These are phyloP conservation scores for Blastobotrys muscicola DNA, from an alignment of 805 yeast genomes.

Conservation along the genomic window DNA sequence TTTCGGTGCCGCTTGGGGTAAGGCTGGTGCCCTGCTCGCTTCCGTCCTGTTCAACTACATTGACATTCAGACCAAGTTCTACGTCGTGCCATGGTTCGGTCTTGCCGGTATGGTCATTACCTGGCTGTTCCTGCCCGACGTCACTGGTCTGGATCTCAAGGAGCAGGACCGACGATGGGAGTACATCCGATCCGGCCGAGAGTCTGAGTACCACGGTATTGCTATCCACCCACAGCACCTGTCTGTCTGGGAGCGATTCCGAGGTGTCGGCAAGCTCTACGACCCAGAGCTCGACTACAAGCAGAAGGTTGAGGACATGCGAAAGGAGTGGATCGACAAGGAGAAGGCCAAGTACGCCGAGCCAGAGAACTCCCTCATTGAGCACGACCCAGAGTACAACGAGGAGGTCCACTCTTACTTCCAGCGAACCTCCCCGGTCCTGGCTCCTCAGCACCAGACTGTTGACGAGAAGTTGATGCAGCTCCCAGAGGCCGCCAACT, in stretches of 20 bases:
- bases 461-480: conserved; percentile 21
- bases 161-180: conserved; percentile 29
- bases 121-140: conserved; percentile 24
- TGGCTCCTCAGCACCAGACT: conserved; percentile 16
- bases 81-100: conserved; percentile 29
- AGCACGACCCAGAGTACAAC: conserved; percentile 17
- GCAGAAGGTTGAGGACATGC: conserved; percentile 26
- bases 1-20: conserved; percentile 52
- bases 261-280: conserved; percentile 25
- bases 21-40: conserved; percentile 52
- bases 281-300: conserved; percentile 27
- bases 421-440: conserved; percentile 28
- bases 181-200: conserved; percentile 23
- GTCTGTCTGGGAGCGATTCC: conserved; percentile 25
- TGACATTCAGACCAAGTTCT: conserved; percentile 22
- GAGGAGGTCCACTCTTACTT: conserved; percentile 29
- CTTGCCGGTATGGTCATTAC: conserved; percentile 27
- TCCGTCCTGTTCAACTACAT: conserved; percentile 27
- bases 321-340: conserved; percentile 25
- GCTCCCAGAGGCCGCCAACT: conserved; percentile 25
- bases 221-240: conserved; percentile 26
- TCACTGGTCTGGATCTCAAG: conserved; percentile 26
- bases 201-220: conserved; percentile 27
- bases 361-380: conserved; percentile 8
- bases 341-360: conserved; percentile 21